Conservation (phyloP, 2,329 filamentous ascomycete genomes). For the Cordyceps fumosorosea region DNA sequence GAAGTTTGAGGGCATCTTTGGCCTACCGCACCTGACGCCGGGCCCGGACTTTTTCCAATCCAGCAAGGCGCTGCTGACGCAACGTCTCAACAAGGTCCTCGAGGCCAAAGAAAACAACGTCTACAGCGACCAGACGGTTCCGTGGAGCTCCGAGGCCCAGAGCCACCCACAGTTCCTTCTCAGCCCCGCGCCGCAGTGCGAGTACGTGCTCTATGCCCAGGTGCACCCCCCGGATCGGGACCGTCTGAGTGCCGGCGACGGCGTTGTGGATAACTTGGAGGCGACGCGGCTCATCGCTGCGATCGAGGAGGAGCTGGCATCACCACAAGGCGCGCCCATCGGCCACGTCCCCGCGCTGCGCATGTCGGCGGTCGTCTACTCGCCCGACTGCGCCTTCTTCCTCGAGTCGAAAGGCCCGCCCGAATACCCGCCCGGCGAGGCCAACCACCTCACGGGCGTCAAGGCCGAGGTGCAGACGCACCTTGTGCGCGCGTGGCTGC, state of each 20-base stretch:
- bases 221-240: constrained; percentile 50
- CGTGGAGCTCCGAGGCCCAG: constrained; percentile 69
- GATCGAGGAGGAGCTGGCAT: constrained; percentile 57
- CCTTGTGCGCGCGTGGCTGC: constrained; percentile 52
- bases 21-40: constrained; percentile 74
- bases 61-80: constrained; percentile 61
- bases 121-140: constrained; percentile 53
- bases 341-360: constrained; percentile 48
- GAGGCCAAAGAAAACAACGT: constrained; percentile 53
- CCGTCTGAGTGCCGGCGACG: constrained; percentile 23
- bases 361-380: constrained; percentile 59
- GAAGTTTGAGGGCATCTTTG: constrained; percentile 89
- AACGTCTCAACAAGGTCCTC: constrained; percentile 62
- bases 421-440: constrained; percentile 42
- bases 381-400: constrained; percentile 62
- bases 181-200: constrained; percentile 67
- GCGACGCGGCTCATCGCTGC: constrained; percentile 38
- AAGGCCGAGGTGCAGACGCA: constrained; percentile 55
- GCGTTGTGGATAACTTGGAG: constrained; percentile 25
- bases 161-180: constrained; percentile 50
- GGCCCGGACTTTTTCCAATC: constrained; percentile 48
- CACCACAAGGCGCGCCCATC: constrained; percentile 53
- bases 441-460: constrained; percentile 50
- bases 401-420: constrained; percentile 60
- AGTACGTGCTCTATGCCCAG: constrained; percentile 83